These are phyloP conservation scores for Cercospora beticola DNA, from an alignment of 2,329 filamentous ascomycete genomes.

Conservation along the genomic window DNA sequence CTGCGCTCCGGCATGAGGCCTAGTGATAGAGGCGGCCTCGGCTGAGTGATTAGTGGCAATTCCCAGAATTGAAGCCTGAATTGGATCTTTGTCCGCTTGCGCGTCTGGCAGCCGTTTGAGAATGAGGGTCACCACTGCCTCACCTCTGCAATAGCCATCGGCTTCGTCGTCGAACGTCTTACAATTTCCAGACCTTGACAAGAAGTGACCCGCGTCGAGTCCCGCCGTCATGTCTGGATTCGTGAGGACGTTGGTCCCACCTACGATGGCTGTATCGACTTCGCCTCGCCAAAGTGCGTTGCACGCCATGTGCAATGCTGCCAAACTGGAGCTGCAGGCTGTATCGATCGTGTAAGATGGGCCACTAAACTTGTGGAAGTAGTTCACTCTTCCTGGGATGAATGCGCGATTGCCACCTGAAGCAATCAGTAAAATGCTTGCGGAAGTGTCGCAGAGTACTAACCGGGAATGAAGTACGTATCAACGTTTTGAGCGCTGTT, in stretches of 20 bases:
- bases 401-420: conserved; percentile 7
- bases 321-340: conserved; percentile 30
- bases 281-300: conserved; percentile 29
- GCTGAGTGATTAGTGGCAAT: conserved; percentile 79
- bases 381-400: conserved; percentile 29
- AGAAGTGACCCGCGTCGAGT: conserved; percentile 26
- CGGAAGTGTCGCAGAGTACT: neutral
- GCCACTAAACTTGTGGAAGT: conserved; percentile 31
- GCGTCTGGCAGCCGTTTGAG: conserved; percentile 58
- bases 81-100: conserved; percentile 67
- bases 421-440: neutral
- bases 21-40: conserved; percentile 77
- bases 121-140: conserved; percentile 38
- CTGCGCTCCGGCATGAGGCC: conserved; percentile 76
- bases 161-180: conserved; percentile 33
- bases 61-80: conserved; percentile 70
- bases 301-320: conserved; percentile 26
- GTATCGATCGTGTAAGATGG: conserved; percentile 31
- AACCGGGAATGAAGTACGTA: conserved; percentile 26
- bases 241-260: conserved; percentile 29
- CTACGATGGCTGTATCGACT: conserved; percentile 28
- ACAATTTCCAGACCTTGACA: conserved; percentile 25
- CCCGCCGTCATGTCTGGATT: conserved; percentile 28
- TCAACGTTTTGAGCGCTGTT: conserved; percentile 27
- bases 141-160: conserved; percentile 40